phyloP scores from a whole-genome alignment of 257 asterid genomes.

The Fraxinus anomala region DNA sequence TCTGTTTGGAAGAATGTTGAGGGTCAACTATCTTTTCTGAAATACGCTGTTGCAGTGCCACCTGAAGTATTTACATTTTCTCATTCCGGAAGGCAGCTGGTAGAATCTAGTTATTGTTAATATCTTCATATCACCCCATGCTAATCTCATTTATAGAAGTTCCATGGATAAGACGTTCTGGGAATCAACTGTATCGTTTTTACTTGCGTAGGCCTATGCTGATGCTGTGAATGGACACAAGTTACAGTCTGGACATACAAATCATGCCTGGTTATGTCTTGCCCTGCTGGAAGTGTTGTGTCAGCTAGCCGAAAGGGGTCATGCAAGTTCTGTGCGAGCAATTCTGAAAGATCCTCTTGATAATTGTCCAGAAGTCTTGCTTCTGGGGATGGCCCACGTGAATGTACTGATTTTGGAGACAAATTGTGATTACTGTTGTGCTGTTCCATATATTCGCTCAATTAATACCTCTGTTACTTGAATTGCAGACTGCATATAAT shows the following conservation, averaged over 20 bases:
- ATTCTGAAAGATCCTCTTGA: constrained; percentile 51
- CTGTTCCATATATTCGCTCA: constrained; percentile 4
- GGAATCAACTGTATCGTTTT: background rate
- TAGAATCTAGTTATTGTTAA: constrained; percentile 26
- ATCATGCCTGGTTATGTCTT: constrained; percentile 54
- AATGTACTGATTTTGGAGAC: constrained; percentile 49
- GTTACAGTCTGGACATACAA: constrained; percentile 40
- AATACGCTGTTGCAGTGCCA: constrained; percentile 73
- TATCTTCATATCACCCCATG: constrained; percentile 1
- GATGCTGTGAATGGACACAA: constrained; percentile 47
- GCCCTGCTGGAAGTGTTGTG: constrained; percentile 73
- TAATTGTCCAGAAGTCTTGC: constrained; percentile 54
- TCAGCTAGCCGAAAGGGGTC: constrained; percentile 61
- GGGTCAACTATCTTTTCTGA: constrained; percentile 94
- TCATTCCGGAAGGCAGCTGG: constrained; percentile 80
- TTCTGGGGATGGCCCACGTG: constrained; percentile 61
- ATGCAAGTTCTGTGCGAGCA: constrained; percentile 49
- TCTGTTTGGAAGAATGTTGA: constrained; percentile 90
- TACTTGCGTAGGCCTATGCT: constrained; percentile 33
- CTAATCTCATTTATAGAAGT: background rate
- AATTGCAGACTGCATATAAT: constrained; percentile 82
- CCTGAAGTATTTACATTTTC: constrained; percentile 89
- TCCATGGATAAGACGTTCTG: background rate
- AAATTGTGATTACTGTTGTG: constrained; percentile 15
- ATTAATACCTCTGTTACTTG: constrained; percentile 26